Conservation (phyloP, 2,329 filamentous ascomycete species). For the Pestalotiopsis sp. region DNA sequence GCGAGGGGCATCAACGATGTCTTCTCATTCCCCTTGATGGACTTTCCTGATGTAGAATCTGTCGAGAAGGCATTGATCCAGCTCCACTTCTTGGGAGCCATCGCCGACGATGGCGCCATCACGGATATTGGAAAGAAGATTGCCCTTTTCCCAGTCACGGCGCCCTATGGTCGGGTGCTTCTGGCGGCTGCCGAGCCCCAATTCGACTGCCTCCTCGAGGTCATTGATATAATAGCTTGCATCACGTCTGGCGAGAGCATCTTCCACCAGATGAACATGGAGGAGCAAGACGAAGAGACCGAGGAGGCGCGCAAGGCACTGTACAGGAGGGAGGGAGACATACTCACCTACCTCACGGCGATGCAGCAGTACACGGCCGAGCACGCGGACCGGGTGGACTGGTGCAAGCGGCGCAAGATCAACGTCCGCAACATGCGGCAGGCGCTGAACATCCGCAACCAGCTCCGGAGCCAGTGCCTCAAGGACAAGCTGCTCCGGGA, state of each 20-base stretch:
- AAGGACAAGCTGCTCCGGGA: slow-evolving; percentile 52
- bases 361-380: slow-evolving; percentile 64
- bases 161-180: slow-evolving; percentile 78
- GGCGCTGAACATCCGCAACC: slow-evolving; percentile 62
- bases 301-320: slow-evolving; percentile 58
- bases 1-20: slow-evolving; percentile 84
- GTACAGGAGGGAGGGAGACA: slow-evolving; percentile 62
- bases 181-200: slow-evolving; percentile 74
- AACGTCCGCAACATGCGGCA: slow-evolving; percentile 64
- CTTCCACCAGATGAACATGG: slow-evolving; percentile 60
- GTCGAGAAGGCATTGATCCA: slow-evolving; percentile 82
- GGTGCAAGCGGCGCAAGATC: slow-evolving; percentile 60
- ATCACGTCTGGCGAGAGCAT: slow-evolving; percentile 66
- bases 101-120: slow-evolving; percentile 72
- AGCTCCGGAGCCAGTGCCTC: slow-evolving; percentile 58
- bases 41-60: slow-evolving; percentile 74
- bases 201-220: slow-evolving; percentile 74
- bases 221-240: slow-evolving; percentile 78
- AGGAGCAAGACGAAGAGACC: slow-evolving; percentile 56
- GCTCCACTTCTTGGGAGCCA: slow-evolving; percentile 75
- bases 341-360: slow-evolving; percentile 65
- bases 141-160: slow-evolving; percentile 80
- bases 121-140: slow-evolving; percentile 76
- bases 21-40: slow-evolving; percentile 81
- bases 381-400: slow-evolving; percentile 53